Base-by-base conservation (phyloP, 2,329 filamentous ascomycete genomes). In the Pseudocercospora fuligena region DNA sequence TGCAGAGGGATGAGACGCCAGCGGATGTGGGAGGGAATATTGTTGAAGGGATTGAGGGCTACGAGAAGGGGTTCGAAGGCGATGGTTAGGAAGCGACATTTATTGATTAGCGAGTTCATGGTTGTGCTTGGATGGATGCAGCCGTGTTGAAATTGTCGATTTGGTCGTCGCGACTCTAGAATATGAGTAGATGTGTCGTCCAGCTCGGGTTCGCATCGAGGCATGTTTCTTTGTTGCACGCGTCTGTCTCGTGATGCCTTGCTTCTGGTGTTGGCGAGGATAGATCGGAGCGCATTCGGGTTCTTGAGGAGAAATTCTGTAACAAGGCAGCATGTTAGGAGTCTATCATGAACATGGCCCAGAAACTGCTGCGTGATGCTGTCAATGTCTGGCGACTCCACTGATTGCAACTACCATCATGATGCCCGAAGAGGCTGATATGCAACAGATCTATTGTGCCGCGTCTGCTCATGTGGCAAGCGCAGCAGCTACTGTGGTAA, bases 1-100 rank as follows among this genome's bases (percentile, higher is more conserved):
- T 82, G 80, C 19, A 85, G 77, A 43, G 78, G 62, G 21, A 85
- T 72, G 9, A 82, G 76, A 7, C 82, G 80, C 80, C 82, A 82
- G 68, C 82, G 81, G 29, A 78, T 71, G 14, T 68, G 65, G 67
- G 78, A 81, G 3, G 82, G 78, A 47, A 84, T 75, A 2, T 3
- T 29, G 57, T 73, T 70, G 19, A 64, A 69, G 11, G 77, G 72
- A 67, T 81, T 78, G 47, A 83, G 61, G 25, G 79, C 78, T 49
- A 56, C 51, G 56, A 27, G 25, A 14, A 64, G 29, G 47, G 63
- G 29, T 27, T 61, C 46, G 21, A 65, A 33, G 36, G 40, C 61
- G 19, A 58, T 57, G 58, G 21, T 5, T 16, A 60, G 47, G 58
- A 61, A 61, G 23, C 16, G 46, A 23, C 58, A 5, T 16, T 43